Evolutionary conservation across 345 rosid species (phyloP), one percentile per base, ranked within the genome.

Genomic region (Citrus australasica): DNA sequence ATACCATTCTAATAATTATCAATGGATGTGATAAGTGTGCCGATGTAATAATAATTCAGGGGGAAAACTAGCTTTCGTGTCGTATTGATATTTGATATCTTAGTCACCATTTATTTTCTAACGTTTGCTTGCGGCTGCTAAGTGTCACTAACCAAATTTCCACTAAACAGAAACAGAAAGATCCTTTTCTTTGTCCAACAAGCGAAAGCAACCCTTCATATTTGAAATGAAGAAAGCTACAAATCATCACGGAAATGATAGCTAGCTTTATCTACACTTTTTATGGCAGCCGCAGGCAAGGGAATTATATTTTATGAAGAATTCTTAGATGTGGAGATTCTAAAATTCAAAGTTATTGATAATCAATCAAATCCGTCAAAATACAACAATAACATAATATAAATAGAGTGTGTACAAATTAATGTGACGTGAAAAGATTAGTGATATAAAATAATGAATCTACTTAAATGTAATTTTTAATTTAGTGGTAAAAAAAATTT

Each of bases 401-500:
- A 40, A 40, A 9, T 9, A 9, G 4, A 9, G 13, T 9, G 1
- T 40, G 9, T 38, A 9, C 0, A 38, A 38, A 38, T 9, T 9
- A 38, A 38, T 38, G 0, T 40, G 4, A 0, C 13, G 2, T 40
- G 1, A 38, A 8, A 7, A 40, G 0, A 40, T 40, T 40, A 10
- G 0, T 40, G 2, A 2, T 40, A 2, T 40, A 40, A 9, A 40
- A 9, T 10, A 40, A 9, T 9, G 13, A 40, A 4, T 40, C 3
- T 4, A 40, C 1, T 0, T 40, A 40, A 2, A 2, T 9, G 1
- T 46, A 4, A 10, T 46, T 46, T 46, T 46, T 11, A 0, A 0
- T 0, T 46, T 4, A 5, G 5, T 46, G 17, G 51, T 46, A 13
- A 13, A 46, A 11, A 0, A 46, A 0, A 11, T 42, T 14, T 42